A percentile compares a stretch with the other conserved stretches of the same genome.
Conservation (phyloP, 352 stramenopile species). For the Paralagenidium karlingii region DNA sequence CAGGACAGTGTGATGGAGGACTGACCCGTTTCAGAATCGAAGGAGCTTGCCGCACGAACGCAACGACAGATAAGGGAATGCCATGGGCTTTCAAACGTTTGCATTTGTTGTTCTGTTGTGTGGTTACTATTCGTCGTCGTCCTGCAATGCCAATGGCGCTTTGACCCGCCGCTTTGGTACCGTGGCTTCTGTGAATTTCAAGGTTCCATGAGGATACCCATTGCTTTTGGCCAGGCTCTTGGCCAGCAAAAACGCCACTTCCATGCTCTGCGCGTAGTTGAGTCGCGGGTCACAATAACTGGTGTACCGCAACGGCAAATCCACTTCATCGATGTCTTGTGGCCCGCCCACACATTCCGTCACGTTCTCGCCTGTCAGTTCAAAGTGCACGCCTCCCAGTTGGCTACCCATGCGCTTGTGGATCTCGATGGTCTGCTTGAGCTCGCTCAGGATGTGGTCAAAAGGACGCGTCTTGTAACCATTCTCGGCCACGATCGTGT, state of each 20-base stretch:
- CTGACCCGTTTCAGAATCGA: no score
- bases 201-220: background rate
- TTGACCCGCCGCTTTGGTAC: background rate
- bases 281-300: constrained; percentile 97
- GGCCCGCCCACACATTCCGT: constrained; percentile 97
- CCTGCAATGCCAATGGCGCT: background rate
- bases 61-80: no score
- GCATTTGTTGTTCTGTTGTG: no score
- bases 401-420: constrained; percentile 90
- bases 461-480: constrained; percentile 97
- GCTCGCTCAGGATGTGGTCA: constrained; percentile 92
- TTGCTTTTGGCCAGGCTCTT: constrained; percentile 84
- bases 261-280: constrained; percentile 97
- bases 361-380: constrained; percentile 98
- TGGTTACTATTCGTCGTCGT: no score
- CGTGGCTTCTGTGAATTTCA: background rate
- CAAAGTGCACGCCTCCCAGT: constrained; percentile 92
- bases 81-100: no score
- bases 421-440: constrained; percentile 97
- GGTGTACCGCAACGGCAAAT: constrained; percentile 90
- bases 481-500: constrained; percentile 95
- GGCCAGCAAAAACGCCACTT: constrained; percentile 96
- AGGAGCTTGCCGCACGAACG: no score
- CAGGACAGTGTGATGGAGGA: no score
- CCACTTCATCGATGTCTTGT: constrained; percentile 87